phyloP scores from a whole-genome alignment of 176 grass and related monocot genomes.

The Luzula sylvatica region DNA sequence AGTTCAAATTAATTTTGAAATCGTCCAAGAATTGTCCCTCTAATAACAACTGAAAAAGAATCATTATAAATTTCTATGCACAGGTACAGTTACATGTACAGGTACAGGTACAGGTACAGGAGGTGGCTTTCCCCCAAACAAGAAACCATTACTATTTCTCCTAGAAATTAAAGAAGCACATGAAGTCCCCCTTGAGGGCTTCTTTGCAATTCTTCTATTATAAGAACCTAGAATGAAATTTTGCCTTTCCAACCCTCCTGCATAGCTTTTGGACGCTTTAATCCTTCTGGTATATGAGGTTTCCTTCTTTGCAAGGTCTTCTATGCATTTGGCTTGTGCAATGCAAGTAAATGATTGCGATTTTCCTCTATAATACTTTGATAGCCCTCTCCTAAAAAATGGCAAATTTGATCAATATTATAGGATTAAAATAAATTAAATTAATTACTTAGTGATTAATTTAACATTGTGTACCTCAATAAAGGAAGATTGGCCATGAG shows the following conservation, averaged over 20 bases:
- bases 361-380: constrained; percentile 59
- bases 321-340: constrained; percentile 41
- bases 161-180: constrained; percentile 29
- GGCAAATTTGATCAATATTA: not conserved
- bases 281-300: constrained; percentile 39
- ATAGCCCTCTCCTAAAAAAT: constrained; percentile 61
- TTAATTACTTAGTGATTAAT: not conserved
- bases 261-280: constrained; percentile 56
- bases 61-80: not conserved
- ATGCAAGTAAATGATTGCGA: constrained; percentile 83
- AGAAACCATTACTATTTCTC: constrained; percentile 6
- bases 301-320: constrained; percentile 69
- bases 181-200: constrained; percentile 12
- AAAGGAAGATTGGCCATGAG: constrained; percentile 10
- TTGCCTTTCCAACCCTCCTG: constrained; percentile 19
- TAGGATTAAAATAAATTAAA: not conserved
- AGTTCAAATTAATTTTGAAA: not conserved
- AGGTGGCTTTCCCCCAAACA: not conserved
- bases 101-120: no score
- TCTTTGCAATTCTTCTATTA: constrained; percentile 18
- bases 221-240: constrained; percentile 7
- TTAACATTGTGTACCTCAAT: not conserved
- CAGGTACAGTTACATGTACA: not conserved
- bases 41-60: not conserved
- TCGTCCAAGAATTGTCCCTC: not conserved